Evolutionary conservation across 139 green algal genomes (phyloP), one percentile per base, ranked within the genome.

Genomic region (Picochlorum costavermella): DNA sequence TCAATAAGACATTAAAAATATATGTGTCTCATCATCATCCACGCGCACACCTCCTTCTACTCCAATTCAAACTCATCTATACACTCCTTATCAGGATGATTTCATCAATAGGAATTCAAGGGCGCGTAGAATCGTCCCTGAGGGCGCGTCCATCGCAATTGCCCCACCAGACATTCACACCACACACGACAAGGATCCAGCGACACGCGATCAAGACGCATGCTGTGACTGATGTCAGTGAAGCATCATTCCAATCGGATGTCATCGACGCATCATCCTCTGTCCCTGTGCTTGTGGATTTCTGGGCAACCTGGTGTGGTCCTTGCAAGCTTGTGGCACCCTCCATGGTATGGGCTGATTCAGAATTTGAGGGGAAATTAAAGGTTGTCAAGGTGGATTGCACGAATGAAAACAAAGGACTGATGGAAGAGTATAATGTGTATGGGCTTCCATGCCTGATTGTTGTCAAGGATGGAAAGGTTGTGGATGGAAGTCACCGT

Each of bases 321-420:
- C 91, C 90, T 2, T 97, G 91, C 85, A 95, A 90, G 73, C 82
- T 97, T 3, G 83, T 96, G 17, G 75, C 76, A 2, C 85, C 85
- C 1, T 51, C 86, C 11, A 85, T 93, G 83, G 77, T 79, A 28
- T 80, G 73, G 80, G 70, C 73, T 2, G 77, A 89, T 49, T 70
- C 92, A 83, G 83, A 92, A 62, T 88, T 86, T 50, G 51, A 16
- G 3, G 73, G 59, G 44, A 71, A 65, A 16, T 49, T 98, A 3
- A 96, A 97, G 76, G 84, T 97, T 14, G 87, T 97, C 13, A 98
- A 97, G 72, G 69, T 96, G 1, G 87, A 97, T 70, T 64, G 58
- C 58, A 81, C 84, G 48, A 88, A 96, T 59, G 40, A 64, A 5
- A 95, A 93, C 76, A 84, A 83, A 6, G 63, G 71, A 5, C 64